Evolutionary conservation across 495 filamentous ascomycete species (phyloP).

Genomic region (Podospora sp.): DNA sequence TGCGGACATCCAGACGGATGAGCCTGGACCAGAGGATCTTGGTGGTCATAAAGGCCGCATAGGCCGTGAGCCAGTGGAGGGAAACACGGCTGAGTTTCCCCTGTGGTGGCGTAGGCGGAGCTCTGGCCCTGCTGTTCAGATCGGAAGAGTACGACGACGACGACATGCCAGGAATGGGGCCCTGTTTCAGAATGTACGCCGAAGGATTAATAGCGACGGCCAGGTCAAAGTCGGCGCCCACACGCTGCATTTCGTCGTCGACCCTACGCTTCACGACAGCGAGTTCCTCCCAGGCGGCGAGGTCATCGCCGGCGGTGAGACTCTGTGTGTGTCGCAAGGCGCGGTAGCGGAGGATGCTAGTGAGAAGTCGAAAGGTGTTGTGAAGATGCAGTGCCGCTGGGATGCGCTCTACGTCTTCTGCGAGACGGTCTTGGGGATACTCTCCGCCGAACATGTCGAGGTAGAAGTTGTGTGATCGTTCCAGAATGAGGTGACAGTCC

Average conservation of each 20-base stretch:
- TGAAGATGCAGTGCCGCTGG: slow-evolving; percentile 26
- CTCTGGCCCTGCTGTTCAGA: too few relatives aligned
- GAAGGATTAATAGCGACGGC: slow-evolving; percentile 23
- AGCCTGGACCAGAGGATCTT: slow-evolving; percentile 30
- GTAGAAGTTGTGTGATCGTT: slow-evolving; percentile 22
- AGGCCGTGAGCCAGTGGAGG: slow-evolving; percentile 27
- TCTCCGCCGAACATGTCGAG: slow-evolving; percentile 26
- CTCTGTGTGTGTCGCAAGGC: slow-evolving; percentile 8
- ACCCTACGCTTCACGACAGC: slow-evolving; percentile 17
- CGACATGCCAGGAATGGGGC: slow-evolving; percentile 2
- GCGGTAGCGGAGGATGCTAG: slow-evolving; percentile 27
- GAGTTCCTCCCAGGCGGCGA: slow-evolving; percentile 14
- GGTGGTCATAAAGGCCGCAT: slow-evolving; percentile 26
- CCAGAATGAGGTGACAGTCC: slow-evolving; percentile 24
- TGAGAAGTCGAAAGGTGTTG: slow-evolving; percentile 28
- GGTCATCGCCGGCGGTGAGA: background rate
- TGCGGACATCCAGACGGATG: slow-evolving; percentile 18
- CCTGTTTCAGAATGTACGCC: slow-evolving; percentile 16
- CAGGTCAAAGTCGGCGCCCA: slow-evolving; percentile 27
- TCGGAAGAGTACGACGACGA: background rate
- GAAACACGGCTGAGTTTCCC: slow-evolving; percentile 13
- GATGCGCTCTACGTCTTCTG: slow-evolving; percentile 24
- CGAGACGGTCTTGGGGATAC: slow-evolving; percentile 26
- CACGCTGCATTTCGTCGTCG: slow-evolving; percentile 24
- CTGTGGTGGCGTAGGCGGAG: slow-evolving; percentile 8